Evolutionary conservation across 805 yeast species (phyloP), one percentile per base, ranked within the genome.

Genomic region (Pichia paraexigua): DNA sequence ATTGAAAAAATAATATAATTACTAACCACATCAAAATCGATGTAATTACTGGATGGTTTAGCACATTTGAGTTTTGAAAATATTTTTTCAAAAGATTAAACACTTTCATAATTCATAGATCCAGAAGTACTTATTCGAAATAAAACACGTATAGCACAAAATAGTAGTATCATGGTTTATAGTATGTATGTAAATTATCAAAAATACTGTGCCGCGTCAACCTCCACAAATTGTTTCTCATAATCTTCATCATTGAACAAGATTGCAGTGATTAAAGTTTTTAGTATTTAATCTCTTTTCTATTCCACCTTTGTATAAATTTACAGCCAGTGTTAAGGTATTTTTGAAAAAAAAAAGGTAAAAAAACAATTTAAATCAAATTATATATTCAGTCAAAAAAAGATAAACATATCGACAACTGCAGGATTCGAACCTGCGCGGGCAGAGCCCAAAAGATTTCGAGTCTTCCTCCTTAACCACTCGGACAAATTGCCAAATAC

Each of bases 401-500:
- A 40, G 12, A 7, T 12, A 20, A 40, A 2, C 8, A 21, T 20
- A 20, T 21, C 77, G 78, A 75, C 77, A 73, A 71, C 78, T 73
- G 77, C 79, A 75, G 78, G 79, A 75, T 66, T 75, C 77, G 79
- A 75, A 74, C 79, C 78, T 74, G 78, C 76, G 78, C 78, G 78
- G 78, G 78, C 78, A 72, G 66, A 75, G 75, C 78, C 78, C 78
- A 75, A 74, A 74, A 75, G 78, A 74, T 75, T 74, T 74, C 77
- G 70, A 73, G 71, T 74, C 77, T 74, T 73, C 73, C 77, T 73
- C 78, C 77, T 74, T 73, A 73, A 73, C 77, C 77, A 65, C 77
- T 74, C 77, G 78, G 77, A 73, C 77, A 74, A 72, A 72, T 71
- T 72, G 77, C 10, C 41, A 40, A 40, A 40, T 40, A 40, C 25